Conservation (phyloP, 768 basidiomycete species). For the Saitozyma podzolica region DNA sequence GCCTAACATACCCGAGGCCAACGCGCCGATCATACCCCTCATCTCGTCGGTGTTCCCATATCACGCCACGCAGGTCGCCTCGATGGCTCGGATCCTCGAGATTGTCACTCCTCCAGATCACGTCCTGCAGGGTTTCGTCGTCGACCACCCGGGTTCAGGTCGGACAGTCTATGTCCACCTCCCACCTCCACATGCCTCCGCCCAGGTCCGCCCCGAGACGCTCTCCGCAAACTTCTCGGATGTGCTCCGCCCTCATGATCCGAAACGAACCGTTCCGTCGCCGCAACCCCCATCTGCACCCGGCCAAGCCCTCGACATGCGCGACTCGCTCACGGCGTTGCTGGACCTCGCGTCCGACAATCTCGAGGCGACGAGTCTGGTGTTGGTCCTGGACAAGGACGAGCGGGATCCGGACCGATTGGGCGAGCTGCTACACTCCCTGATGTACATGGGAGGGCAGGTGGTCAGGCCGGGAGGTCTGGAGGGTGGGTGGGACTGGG, state of each 20-base stretch:
- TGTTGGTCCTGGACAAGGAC: constrained; percentile 42
- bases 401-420: constrained; percentile 42
- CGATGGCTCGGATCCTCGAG: constrained; percentile 34
- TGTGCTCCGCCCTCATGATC: constrained; percentile 41
- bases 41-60: constrained; percentile 44
- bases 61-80: constrained; percentile 30
- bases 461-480: constrained; percentile 37
- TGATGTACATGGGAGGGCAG: constrained; percentile 49
- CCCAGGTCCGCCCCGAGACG: constrained; percentile 21
- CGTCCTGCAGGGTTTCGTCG: constrained; percentile 38
- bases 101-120: constrained; percentile 45
- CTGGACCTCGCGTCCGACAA: constrained; percentile 47
- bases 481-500: constrained; percentile 46
- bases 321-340: constrained; percentile 46
- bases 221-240: constrained; percentile 41
- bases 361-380: constrained; percentile 37
- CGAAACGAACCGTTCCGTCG: constrained; percentile 8
- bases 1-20: not conserved
- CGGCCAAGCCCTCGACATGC: constrained; percentile 36
- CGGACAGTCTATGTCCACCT: constrained; percentile 41
- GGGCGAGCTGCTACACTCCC: constrained; percentile 41
- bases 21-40: constrained; percentile 22
- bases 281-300: not conserved
- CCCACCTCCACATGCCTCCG: constrained; percentile 18
- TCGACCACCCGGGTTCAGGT: constrained; percentile 28